These are phyloP conservation scores for Eutrema japonicum DNA, from an alignment of 345 rosid genomes.

Conservation along the genomic window DNA sequence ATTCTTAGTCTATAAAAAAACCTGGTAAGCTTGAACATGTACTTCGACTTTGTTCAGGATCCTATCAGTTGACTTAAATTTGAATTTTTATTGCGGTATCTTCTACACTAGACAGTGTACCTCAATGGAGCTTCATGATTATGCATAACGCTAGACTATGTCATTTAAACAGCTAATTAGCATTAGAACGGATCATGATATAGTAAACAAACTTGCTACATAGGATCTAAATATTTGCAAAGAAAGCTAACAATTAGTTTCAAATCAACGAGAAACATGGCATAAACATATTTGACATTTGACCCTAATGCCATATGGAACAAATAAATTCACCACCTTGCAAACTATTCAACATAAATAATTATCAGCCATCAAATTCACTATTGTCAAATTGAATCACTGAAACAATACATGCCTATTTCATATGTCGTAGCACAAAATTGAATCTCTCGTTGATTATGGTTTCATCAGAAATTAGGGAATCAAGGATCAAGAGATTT, in stretches of 20 bases:
- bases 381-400: no score
- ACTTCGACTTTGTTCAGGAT: no score
- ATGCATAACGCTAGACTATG: neutral
- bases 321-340: neutral
- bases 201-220: neutral
- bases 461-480: neutral
- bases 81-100: no score
- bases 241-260: neutral
- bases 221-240: neutral
- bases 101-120: neutral
- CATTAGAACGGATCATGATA: neutral
- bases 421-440: no score
- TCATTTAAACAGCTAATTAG: neutral
- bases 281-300: neutral
- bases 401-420: no score
- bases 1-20: no score
- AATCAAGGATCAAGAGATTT: neutral
- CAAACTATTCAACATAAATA: neutral
- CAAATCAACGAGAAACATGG: constrained; percentile 7
- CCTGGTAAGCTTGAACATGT: no score
- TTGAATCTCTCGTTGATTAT: no score
- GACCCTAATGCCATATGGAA: neutral
- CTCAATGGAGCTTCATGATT: neutral
- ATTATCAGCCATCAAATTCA: neutral
- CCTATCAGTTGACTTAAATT: no score